Percentiles rank a stretch among this genome's conserved stretches.
Evolutionary conservation across 2,329 filamentous ascomycete genomes (phyloP).

Genomic region (Karstenula rhodostoma): DNA sequence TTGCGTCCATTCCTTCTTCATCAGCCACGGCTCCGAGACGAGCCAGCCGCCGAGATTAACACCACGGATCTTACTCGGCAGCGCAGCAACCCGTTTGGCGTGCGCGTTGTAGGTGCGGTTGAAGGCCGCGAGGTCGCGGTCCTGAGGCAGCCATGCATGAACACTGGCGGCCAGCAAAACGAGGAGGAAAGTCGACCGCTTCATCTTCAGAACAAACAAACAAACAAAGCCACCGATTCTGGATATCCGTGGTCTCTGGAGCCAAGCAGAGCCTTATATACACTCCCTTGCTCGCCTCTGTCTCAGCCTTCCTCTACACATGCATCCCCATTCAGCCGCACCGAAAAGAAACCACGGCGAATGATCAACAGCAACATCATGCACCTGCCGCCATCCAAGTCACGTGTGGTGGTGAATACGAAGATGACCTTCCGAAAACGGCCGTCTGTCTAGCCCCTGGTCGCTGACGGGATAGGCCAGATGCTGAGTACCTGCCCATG

Average conservation of each 20-base stretch:
- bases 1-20: slow-evolving; percentile 54
- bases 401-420: too few relatives aligned
- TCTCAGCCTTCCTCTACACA: background rate
- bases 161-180: background rate
- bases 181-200: background rate
- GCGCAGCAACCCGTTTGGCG: background rate
- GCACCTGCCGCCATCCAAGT: background rate
- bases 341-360: background rate
- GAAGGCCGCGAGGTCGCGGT: slow-evolving; percentile 11
- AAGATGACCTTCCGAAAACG: too few relatives aligned
- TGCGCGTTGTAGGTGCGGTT: slow-evolving; percentile 7
- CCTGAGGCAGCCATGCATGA: slow-evolving; percentile 10
- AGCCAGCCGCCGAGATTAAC: slow-evolving; percentile 64
- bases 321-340: background rate
- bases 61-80: slow-evolving; percentile 58
- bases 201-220: slow-evolving; percentile 1
- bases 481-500: background rate
- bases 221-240: too few relatives aligned
- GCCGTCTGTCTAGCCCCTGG: background rate
- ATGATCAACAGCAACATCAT: background rate
- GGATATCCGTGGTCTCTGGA: too few relatives aligned
- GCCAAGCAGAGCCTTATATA: background rate
- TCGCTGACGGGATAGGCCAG: background rate
- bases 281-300: background rate
- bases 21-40: slow-evolving; percentile 65